phyloP scores from a whole-genome alignment of 2,329 filamentous ascomycete genomes.

The Arthrobotrys conoides region DNA sequence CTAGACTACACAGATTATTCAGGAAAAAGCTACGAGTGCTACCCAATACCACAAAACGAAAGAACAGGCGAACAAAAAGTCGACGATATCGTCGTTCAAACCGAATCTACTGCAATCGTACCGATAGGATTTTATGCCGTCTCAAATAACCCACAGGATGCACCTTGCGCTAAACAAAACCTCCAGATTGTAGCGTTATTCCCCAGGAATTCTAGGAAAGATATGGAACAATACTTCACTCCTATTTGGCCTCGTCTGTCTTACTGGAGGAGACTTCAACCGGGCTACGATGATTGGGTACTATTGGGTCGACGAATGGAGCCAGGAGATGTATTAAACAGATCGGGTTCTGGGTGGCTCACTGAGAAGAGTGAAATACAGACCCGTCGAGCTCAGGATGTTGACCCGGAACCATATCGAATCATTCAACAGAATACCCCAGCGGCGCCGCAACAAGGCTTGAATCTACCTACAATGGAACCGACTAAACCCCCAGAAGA shows the following conservation, averaged over 20 bases:
- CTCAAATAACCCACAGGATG: not conserved
- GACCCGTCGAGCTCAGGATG: not conserved
- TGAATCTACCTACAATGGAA: not conserved
- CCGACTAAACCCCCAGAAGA: not conserved
- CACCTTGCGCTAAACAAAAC: not conserved
- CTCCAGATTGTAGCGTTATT: constrained; percentile 17
- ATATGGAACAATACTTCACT: constrained; percentile 9
- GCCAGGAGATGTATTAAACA: constrained; percentile 12
- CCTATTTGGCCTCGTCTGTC: constrained; percentile 8
- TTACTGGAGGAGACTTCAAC: constrained; percentile 9
- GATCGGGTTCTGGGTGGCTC: constrained; percentile 10
- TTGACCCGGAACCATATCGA: no score
- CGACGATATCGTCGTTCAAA: constrained; percentile 23
- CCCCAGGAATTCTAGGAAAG: not conserved
- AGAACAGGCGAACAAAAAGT: no score
- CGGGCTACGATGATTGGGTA: not conserved
- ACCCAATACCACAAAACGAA: not conserved
- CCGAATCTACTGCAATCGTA: not conserved
- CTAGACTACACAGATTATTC: not conserved
- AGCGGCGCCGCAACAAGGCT: not conserved
- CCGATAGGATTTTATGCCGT: constrained; percentile 17
- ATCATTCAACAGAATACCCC: not conserved
- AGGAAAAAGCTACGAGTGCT: not conserved
- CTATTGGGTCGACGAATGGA: not conserved
- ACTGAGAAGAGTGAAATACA: constrained; percentile 7